Base-by-base conservation (phyloP, 2,329 filamentous ascomycete species). In the Colletotrichum sp. region DNA sequence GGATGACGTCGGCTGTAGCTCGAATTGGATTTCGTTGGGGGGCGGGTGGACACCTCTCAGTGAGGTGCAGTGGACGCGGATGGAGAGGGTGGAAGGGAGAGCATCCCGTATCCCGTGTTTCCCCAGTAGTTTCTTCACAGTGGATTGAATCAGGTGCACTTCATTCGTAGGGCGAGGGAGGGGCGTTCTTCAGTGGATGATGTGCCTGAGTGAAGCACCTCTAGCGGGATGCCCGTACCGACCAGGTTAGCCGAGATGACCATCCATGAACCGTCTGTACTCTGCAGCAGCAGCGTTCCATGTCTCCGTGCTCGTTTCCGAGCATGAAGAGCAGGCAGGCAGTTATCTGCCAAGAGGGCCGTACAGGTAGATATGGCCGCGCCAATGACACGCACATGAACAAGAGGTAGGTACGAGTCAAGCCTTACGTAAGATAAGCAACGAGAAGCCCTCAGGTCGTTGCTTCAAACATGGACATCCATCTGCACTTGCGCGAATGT, bases 1-100 rank as follows among this genome's bases (percentile, higher is more conserved):
- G 74, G 65, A 76, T 76, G 74, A 76, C 74, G 74, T 76, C 74
- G 74, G 74, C 57, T 69, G 44, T 65, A 52, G 57, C 71, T 69
- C 57, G 71, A 66, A 65, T 62, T 65, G 70, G 74, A 74, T 76
- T 76, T 69, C 65, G 74, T 74, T 76, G 74, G 74, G 73, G 63
- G 69, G 69, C 57, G 57, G 21, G 62, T 67, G 36, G 72, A 44
- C 32, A 55, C 66, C 32, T 36, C 28, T 52, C 44, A 52, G 44
- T 52, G 44, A 52, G n/a, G 3, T 52, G n/a, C 44, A 21, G 44
- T 52, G 44, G 44, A 24, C 44, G 44, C n/a, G 44, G 44, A 52
- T 52, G 32, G 32, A 52, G 34, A 13, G 32, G 10, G 21, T n/a
- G 15, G 36, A 30, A 59, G 13, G 55, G n/a, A 52, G 44, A 52